phyloP scores from a whole-genome alignment of 1,284 basidiomycete genomes.

The Erythrobasidium hasegawianum region DNA sequence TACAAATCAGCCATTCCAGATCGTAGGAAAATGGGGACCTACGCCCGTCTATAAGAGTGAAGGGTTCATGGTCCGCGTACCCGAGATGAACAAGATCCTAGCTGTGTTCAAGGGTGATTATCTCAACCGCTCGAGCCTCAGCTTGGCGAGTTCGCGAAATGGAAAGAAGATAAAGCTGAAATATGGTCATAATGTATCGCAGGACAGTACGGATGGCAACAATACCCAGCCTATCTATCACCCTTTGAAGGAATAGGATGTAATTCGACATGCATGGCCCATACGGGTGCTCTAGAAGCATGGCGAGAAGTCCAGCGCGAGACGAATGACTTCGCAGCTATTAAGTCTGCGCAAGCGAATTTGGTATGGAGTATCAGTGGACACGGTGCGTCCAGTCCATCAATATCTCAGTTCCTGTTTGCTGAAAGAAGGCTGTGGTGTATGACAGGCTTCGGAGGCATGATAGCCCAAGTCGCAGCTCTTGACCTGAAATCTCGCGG shows the following conservation, averaged over 20 bases:
- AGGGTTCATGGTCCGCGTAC: constrained; percentile 33
- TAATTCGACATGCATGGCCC: constrained; percentile 29
- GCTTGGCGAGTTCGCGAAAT: not conserved
- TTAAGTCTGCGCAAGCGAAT: constrained; percentile 17
- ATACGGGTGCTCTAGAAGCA: constrained; percentile 34
- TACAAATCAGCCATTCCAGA: constrained; percentile 27
- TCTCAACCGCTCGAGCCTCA: not conserved
- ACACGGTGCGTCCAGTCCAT: constrained; percentile 19
- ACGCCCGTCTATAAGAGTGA: constrained; percentile 20
- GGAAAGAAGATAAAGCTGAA: too few relatives aligned
- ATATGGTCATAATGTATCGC: not conserved
- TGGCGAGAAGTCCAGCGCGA: constrained; percentile 34
- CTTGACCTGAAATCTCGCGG: constrained; percentile 32
- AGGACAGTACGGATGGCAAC: constrained; percentile 35
- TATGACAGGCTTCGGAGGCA: constrained; percentile 23
- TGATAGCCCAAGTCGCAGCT: constrained; percentile 35
- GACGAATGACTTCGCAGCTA: constrained; percentile 31
- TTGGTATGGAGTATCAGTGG: constrained; percentile 24
- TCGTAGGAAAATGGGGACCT: constrained; percentile 28
- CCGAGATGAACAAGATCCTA: constrained; percentile 31
- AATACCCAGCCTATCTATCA: constrained; percentile 33
- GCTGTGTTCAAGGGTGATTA: constrained; percentile 22
- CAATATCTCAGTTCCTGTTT: too few relatives aligned
- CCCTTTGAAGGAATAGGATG: constrained; percentile 32
- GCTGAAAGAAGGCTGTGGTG: too few relatives aligned